Base-by-base conservation (phyloP, 345 rosid genomes). In the Populus tremula region DNA sequence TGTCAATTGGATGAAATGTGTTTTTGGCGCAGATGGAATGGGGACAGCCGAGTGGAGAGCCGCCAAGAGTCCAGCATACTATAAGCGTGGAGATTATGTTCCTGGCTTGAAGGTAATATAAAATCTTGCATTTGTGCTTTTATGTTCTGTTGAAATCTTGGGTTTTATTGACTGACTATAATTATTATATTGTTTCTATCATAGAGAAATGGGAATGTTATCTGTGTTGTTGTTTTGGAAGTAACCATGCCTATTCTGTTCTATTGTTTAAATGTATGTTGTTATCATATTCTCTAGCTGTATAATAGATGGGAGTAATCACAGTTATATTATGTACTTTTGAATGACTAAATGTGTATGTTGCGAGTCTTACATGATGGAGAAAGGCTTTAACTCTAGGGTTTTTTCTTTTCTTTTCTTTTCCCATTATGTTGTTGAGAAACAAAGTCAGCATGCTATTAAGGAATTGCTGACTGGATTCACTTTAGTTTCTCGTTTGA, bases 11-110 rank as follows among this genome's bases (percentile, higher is more conserved):
- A 63, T 59, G 29, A 59, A 25, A 23, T n/a, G 29, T 47, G 61
- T 47, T 68, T 54, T 61, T 50, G 73, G 69, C 71, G 78, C 71
- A 92, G 99, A 96, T 89, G 99, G 99, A 76, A 93, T 93, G 99
- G 99, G 97, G 36, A 96, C 99, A 18, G 98, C 98, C 6, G 99
- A 93, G 70, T 93, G 99, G 99, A 93, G 99, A 84, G 94, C 99
- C 2, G 90, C 98, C 0, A 96, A 96, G 94, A 93, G 90, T 80
- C 87, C 99, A 0, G 50, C 98, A 16, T 96, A 93, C 83, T 93
- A 96, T 79, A 93, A 92, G 82, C 98, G 99, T 85, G 98, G 99
- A 49, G 99, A 96, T 74, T 96, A 96, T 85, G 98, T 90, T 82
- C 98, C 98, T 18, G 99, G 99, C 13, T 87, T 96, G 86, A 93